Evolutionary conservation across 371 early-diverging fungal species (phyloP).

Genomic region (Funneliformis caledonium): DNA sequence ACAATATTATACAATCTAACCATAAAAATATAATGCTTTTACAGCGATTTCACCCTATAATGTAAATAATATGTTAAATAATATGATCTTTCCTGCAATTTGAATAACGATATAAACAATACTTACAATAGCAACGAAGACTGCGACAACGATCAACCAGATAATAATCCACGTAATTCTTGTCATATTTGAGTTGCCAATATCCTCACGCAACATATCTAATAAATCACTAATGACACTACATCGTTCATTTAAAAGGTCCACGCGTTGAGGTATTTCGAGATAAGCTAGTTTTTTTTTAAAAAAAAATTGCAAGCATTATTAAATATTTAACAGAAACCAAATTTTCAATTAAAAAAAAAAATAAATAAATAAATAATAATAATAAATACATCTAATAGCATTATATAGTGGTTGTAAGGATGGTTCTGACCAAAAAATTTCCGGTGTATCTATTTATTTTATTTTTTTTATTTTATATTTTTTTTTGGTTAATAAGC

Average conservation of each 20-base stretch:
- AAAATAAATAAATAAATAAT: not conserved
- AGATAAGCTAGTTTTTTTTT: constrained; percentile 61
- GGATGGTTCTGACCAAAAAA: constrained; percentile 84
- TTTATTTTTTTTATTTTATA: too few relatives aligned
- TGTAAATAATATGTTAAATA: not conserved
- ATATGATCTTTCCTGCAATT: not conserved
- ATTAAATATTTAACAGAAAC: not conserved
- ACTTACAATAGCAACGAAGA: constrained; percentile 69
- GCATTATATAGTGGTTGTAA: constrained; percentile 80
- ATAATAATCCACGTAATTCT: constrained; percentile 72
- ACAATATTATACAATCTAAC: not conserved
- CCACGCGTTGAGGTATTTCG: constrained; percentile 84
- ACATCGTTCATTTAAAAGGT: constrained; percentile 81
- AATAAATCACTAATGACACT: constrained; percentile 81
- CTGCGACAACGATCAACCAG: constrained; percentile 61
- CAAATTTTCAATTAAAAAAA: not conserved
- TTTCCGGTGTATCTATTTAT: constrained; percentile 75
- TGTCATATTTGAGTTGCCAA: constrained; percentile 65
- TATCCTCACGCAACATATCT: constrained; percentile 82
- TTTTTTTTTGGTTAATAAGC: not conserved
- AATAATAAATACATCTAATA: constrained; percentile 55
- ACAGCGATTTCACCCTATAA: constrained; percentile 58
- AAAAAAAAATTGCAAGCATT: not conserved
- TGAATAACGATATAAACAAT: not conserved
- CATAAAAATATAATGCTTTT: constrained; percentile 45